Percentiles rank a stretch among this genome's conserved stretches.
Conservation (phyloP, 208 protist species). For the Acanthamoeba sp. region DNA sequence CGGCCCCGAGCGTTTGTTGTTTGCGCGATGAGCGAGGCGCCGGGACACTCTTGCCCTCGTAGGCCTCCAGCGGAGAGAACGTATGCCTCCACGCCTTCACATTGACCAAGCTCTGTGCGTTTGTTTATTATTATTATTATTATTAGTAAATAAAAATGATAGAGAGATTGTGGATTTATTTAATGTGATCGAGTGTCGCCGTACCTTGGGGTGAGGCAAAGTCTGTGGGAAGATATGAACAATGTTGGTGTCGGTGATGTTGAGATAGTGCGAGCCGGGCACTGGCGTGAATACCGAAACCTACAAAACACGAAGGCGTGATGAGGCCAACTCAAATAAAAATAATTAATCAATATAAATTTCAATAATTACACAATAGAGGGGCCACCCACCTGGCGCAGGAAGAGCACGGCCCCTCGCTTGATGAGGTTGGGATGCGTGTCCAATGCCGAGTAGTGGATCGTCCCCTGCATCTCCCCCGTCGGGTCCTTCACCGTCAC, state of each 20-base stretch:
- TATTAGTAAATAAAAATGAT: no score
- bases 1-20: not conserved
- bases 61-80: slow-evolving; percentile 10
- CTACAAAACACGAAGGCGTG: no score
- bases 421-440: slow-evolving; percentile 58
- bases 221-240: not conserved
- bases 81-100: slow-evolving; percentile 10
- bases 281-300: slow-evolving; percentile 62
- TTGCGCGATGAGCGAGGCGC: not conserved
- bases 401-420: slow-evolving; percentile 62
- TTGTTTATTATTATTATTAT: no score
- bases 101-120: not conserved
- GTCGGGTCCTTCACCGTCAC: slow-evolving; percentile 67
- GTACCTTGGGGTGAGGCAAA: not conserved
- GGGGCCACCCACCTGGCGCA: not conserved
- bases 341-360: no score
- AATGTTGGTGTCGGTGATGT: slow-evolving; percentile 63
- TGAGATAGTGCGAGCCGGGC: slow-evolving; percentile 55
- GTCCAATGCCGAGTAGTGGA: slow-evolving; percentile 18
- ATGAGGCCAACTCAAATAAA: no score
- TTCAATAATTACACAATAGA: no score
- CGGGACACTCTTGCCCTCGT: not conserved
- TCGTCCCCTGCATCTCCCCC: slow-evolving; percentile 71
- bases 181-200: no score
- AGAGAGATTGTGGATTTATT: no score